Percentiles rank a stretch among this genome's conserved stretches.
phyloP scores from a whole-genome alignment of 495 filamentous ascomycete genomes.

The Trichocladium uniseriatum region DNA sequence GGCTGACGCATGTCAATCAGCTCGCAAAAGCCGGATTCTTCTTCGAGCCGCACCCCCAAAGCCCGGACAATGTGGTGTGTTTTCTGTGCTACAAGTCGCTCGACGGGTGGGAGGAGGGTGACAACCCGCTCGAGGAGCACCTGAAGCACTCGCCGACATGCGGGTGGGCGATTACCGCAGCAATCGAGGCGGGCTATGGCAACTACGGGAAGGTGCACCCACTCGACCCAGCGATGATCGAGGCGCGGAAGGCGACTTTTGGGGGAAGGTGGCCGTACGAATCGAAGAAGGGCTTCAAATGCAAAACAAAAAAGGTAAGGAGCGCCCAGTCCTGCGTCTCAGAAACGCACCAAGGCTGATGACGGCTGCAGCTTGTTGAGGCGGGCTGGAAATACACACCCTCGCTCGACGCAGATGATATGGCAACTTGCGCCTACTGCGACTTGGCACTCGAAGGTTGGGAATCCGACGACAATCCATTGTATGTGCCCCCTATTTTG shows the following conservation, averaged over 20 bases:
- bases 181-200: slow-evolving; percentile 56
- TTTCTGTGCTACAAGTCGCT: slow-evolving; percentile 72
- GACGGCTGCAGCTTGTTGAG: slow-evolving; percentile 60
- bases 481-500: slow-evolving; percentile 42
- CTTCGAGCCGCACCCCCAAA: slow-evolving; percentile 63
- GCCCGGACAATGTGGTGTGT: slow-evolving; percentile 81
- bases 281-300: slow-evolving; percentile 75
- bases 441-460: slow-evolving; percentile 77
- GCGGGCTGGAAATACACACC: slow-evolving; percentile 93
- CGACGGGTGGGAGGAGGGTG: slow-evolving; percentile 81
- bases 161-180: slow-evolving; percentile 76
- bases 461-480: slow-evolving; percentile 83
- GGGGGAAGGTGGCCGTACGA: slow-evolving; percentile 77
- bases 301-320: slow-evolving; percentile 74
- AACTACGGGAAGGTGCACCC: slow-evolving; percentile 64
- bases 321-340: not conserved
- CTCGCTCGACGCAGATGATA: slow-evolving; percentile 66
- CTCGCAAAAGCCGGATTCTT: slow-evolving; percentile 86
- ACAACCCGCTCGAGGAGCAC: slow-evolving; percentile 76
- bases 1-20: slow-evolving; percentile 33
- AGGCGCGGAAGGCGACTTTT: slow-evolving; percentile 76
- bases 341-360: not conserved
- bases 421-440: slow-evolving; percentile 84
- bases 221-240: slow-evolving; percentile 52
- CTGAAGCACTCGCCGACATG: slow-evolving; percentile 70